These are phyloP conservation scores for Septoria linicola DNA, from an alignment of 2,329 filamentous ascomycete genomes.

Conservation along the genomic window DNA sequence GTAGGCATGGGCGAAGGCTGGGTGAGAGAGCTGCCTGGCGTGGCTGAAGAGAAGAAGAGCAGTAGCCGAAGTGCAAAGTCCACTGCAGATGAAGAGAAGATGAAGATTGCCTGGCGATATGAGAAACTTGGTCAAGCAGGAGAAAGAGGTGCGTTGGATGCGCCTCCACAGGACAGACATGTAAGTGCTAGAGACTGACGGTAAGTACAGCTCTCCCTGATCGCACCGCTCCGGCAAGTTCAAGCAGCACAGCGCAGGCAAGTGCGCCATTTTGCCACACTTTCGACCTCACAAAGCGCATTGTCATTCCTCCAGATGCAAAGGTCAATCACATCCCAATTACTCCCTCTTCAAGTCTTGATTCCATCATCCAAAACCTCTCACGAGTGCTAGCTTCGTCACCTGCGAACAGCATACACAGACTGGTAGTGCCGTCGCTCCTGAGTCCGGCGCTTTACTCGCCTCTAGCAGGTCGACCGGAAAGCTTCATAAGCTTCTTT, in stretches of 20 bases:
- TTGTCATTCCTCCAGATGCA: conserved; percentile 43
- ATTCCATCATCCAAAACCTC: conserved; percentile 61
- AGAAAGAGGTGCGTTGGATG: conserved; percentile 58
- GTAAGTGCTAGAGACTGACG: too few species aligned
- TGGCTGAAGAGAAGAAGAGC: conserved; percentile 49
- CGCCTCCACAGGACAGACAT: neutral
- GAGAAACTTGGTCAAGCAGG: conserved; percentile 75
- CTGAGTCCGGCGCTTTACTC: conserved; percentile 85
- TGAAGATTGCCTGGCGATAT: conserved; percentile 99
- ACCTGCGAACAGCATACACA: conserved; percentile 65
- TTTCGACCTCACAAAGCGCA: conserved; percentile 54
- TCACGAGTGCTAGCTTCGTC: conserved; percentile 57
- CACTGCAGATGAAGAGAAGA: conserved; percentile 62
- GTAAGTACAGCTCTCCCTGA: conserved; percentile 35
- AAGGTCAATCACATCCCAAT: conserved; percentile 54
- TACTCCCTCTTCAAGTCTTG: conserved; percentile 65
- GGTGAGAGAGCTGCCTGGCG: conserved; percentile 78
- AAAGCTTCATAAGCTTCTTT: conserved; percentile 74
- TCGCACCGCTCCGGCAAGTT: conserved; percentile 22
- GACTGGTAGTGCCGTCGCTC: conserved; percentile 79
- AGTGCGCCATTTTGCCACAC: conserved; percentile 49
- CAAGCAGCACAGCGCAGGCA: conserved; percentile 14
- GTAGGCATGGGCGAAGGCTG: conserved; percentile 77
- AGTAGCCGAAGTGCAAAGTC: conserved; percentile 32
- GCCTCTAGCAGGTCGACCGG: conserved; percentile 65